phyloP scores from a whole-genome alignment of 2,329 filamentous ascomycete species.

The Remersonia thermophila region DNA sequence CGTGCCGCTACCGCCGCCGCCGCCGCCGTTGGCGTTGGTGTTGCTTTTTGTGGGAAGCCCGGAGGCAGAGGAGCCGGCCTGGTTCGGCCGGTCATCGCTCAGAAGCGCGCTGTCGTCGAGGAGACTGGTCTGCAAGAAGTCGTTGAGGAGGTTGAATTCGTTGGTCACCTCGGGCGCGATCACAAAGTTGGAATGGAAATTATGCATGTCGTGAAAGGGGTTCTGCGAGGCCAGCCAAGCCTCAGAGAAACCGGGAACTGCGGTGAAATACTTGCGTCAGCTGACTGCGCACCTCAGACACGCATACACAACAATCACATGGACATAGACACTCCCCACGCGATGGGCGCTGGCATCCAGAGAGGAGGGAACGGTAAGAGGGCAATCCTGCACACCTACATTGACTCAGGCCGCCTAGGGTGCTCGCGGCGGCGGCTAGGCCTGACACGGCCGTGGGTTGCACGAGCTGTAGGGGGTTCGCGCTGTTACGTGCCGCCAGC shows the following conservation, averaged over 20 bases:
- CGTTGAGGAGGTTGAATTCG: conserved; percentile 93
- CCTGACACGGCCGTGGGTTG: conserved; percentile 59
- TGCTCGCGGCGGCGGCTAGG: conserved; percentile 49
- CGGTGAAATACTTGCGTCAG: conserved; percentile 13
- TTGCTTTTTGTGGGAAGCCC: conserved; percentile 28
- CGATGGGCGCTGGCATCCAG: conserved; percentile 1
- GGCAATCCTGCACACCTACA: conserved; percentile 44
- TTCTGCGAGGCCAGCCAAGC: conserved; percentile 71
- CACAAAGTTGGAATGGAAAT: conserved; percentile 88
- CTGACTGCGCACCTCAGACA: conserved; percentile 8
- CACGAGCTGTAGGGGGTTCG: conserved; percentile 51
- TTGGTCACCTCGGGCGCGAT: conserved; percentile 85
- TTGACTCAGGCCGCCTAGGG: conserved; percentile 51
- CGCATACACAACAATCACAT: too few relatives aligned
- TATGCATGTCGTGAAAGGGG: conserved; percentile 88
- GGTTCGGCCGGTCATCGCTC: conserved; percentile 47
- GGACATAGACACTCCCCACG: too few relatives aligned
- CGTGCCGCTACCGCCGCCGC: conserved; percentile 17
- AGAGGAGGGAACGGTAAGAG: conserved; percentile 1
- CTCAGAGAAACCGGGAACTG: conserved; percentile 69
- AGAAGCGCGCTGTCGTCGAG: conserved; percentile 64
- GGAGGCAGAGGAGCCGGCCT: conserved; percentile 38
- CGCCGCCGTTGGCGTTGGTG: conserved; percentile 10
- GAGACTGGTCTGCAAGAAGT: conserved; percentile 85
- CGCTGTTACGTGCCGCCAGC: conserved; percentile 33